Evolutionary conservation across 345 rosid species (phyloP), one percentile per base, ranked within the genome.

Genomic region (Anastatica hierochuntica): DNA sequence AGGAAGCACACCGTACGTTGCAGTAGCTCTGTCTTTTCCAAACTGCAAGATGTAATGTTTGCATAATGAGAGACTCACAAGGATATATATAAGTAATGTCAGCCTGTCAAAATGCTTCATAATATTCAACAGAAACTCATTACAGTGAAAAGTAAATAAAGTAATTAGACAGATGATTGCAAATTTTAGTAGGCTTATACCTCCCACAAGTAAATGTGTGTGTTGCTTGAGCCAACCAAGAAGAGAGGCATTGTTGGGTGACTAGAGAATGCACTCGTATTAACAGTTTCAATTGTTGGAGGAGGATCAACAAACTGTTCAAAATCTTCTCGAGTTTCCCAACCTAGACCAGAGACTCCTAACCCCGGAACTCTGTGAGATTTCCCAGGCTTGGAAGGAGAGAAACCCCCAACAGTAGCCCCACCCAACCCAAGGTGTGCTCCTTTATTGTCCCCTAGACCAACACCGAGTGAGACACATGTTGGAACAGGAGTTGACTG

Each of bases 141-240:
- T 19, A 38, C 14, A 39, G 26, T 29, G 16, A 19, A 7, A 5
- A 10, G 49, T 56, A 33, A 17, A 23, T 10, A 21, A 10, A 43
- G 35, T 14, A 23, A 35, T 14, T 14, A 38, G 52, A 29, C 23
- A 20, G 37, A 38, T 44, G 36, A 41, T 37, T 46, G 1, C 42
- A 37, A 58, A 26, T 58, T 36, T 20, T 50, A n/a, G n/a, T 39
- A 50, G 53, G 42, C 51, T 4, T 77, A 56, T 78, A 90, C 97
- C 97, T 90, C 84, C 97, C 97, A 90, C 41, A 90, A 62, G 75
- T 90, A 86, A 64, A 85, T 72, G 62, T 80, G 95, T 23, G 94
- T 83, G 59, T 83, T 86, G 77, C 82, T 85, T 59, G 95, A 90
- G 63, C 95, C 97, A 72, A 80, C 97, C 74, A 90, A 70, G 70